Conservation (phyloP, 306 rosid genomes). For the Oemleria cerasiformis region DNA sequence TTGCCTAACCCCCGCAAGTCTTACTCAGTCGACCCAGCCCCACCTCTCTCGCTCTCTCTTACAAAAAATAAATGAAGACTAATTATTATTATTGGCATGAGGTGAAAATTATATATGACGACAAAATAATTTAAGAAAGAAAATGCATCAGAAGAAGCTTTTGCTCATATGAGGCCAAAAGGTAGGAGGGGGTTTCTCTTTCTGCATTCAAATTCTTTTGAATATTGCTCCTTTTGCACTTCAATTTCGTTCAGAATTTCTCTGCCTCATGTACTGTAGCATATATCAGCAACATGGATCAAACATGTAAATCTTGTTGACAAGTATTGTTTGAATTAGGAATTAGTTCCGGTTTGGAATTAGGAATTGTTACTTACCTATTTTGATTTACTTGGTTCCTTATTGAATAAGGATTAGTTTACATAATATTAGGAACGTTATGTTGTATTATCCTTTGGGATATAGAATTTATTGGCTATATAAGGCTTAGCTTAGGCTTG, state of each 20-base stretch:
- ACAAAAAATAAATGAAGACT: constrained; percentile 1
- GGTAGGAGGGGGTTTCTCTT: constrained; percentile 22
- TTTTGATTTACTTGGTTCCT: no score
- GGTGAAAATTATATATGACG: constrained; percentile 18
- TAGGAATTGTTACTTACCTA: no score
- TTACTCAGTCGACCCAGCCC: background rate
- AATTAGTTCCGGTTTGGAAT: no score
- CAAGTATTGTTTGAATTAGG: no score
- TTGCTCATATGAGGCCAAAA: constrained; percentile 1
- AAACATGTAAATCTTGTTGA: no score
- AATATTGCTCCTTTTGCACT: constrained; percentile 37
- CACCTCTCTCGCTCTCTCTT: constrained; percentile 12
- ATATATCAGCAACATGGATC: background rate
- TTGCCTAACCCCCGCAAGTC: background rate
- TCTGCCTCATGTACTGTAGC: constrained; percentile 35
- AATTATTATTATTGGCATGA: constrained; percentile 1
- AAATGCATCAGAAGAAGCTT: constrained; percentile 19
- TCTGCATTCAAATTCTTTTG: constrained; percentile 34
- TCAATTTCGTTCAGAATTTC: constrained; percentile 32
- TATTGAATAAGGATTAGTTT: no score
- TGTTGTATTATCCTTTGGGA: no score
- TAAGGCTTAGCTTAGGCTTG: no score
- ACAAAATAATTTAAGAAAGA: constrained; percentile 27
- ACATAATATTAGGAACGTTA: no score
- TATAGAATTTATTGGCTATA: no score